Conservation (phyloP, 2,329 filamentous ascomycete genomes). For the Bimuria novae-zelandiae region DNA sequence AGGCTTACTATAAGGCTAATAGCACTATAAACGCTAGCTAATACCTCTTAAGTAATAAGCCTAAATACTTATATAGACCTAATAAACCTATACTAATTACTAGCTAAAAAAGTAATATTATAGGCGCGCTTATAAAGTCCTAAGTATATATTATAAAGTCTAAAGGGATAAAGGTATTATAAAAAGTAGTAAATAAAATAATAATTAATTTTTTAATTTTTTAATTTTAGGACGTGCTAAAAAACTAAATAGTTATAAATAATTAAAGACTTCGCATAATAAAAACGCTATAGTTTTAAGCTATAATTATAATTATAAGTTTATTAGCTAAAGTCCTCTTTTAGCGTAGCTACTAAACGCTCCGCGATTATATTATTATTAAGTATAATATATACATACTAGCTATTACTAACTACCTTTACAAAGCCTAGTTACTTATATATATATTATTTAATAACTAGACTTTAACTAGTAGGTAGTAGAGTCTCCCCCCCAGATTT, state of each 20-base stretch:
- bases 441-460: too few species aligned
- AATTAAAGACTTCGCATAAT: neutral
- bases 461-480: too few species aligned
- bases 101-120: conserved; percentile 11
- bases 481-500: too few species aligned
- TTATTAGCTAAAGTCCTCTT: neutral
- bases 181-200: conserved; percentile 11
- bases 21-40: neutral
- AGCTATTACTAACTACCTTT: neutral
- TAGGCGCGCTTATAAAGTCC: conserved; percentile 10
- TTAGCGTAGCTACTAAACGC: neutral
- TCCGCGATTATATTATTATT: neutral
- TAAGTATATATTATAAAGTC: conserved; percentile 12
- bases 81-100: conserved; percentile 11
- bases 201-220: neutral
- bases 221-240: neutral
- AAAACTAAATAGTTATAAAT: neutral
- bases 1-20: neutral
- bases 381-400: neutral
- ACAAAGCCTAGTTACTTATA: too few species aligned
- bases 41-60: neutral
- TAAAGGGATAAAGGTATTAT: conserved; percentile 9
- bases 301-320: neutral
- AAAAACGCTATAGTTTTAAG: neutral
- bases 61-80: neutral